phyloP scores from a whole-genome alignment of 176 grass and related monocot species.

The Elymus sibiricus region DNA sequence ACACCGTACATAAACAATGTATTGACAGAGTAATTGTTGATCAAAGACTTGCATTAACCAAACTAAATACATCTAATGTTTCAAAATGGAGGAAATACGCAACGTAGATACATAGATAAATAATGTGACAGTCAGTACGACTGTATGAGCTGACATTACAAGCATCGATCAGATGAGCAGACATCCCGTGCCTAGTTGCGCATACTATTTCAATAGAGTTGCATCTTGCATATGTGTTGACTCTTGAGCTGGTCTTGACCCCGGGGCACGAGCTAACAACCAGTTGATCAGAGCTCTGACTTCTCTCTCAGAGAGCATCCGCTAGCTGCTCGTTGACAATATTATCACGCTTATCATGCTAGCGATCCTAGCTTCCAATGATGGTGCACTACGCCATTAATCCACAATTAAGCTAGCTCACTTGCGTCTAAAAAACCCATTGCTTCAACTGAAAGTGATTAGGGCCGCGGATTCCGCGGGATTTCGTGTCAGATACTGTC shows the following conservation, averaged over 20 bases:
- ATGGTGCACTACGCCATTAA: neutral
- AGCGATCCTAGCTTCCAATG: neutral
- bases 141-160: neutral
- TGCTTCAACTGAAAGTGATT: neutral
- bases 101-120: neutral
- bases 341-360: neutral
- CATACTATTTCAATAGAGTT: neutral
- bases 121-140: neutral
- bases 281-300: neutral
- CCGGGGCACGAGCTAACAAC: neutral
- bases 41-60: too few relatives aligned
- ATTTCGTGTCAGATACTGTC: constrained; percentile 44
- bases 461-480: constrained; percentile 28
- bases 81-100: too few relatives aligned
- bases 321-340: neutral
- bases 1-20: too few relatives aligned
- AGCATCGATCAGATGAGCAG: neutral
- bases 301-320: neutral
- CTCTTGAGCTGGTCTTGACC: neutral
- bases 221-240: neutral
- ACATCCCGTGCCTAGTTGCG: neutral
- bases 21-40: too few relatives aligned
- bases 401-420: neutral
- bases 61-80: too few relatives aligned
- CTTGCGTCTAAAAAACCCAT: neutral